Evolutionary conservation across 192 early-diverging fungal species (phyloP).

Genomic region (Coemansia interrupta): DNA sequence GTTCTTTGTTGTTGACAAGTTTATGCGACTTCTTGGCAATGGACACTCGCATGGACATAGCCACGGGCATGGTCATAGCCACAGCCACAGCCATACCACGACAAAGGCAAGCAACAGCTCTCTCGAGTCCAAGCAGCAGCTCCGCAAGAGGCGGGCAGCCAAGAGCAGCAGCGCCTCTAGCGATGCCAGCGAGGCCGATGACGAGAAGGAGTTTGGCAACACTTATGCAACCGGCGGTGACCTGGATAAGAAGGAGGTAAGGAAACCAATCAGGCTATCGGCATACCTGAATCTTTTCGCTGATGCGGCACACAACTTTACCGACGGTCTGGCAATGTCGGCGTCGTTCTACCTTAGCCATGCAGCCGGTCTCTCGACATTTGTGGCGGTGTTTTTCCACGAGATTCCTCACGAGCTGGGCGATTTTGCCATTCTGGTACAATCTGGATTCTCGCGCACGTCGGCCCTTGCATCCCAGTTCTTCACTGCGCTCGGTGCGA

Average conservation of each 20-base stretch:
- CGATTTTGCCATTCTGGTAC: slow-evolving; percentile 83
- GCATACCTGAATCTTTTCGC: slow-evolving; percentile 83
- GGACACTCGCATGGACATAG: slow-evolving; percentile 59
- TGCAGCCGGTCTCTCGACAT: slow-evolving; percentile 77
- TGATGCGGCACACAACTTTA: slow-evolving; percentile 80
- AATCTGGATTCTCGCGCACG: slow-evolving; percentile 71
- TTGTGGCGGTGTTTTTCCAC: slow-evolving; percentile 83
- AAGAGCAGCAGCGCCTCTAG: slow-evolving; percentile 17
- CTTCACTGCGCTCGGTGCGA: slow-evolving; percentile 76
- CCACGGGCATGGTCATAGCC: slow-evolving; percentile 56
- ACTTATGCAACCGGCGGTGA: slow-evolving; percentile 4
- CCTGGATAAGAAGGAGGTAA: slow-evolving; percentile 19
- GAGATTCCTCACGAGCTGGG: slow-evolving; percentile 88
- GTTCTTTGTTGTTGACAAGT: slow-evolving; percentile 80
- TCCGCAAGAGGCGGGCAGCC: slow-evolving; percentile 24
- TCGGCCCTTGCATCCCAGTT: slow-evolving; percentile 76
- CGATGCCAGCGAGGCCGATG: slow-evolving; percentile 41
- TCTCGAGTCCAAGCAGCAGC: slow-evolving; percentile 30
- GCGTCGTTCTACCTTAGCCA: slow-evolving; percentile 81
- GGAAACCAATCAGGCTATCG: slow-evolving; percentile 58
- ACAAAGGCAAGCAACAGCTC: slow-evolving; percentile 10
- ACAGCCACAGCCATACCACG: slow-evolving; percentile 44
- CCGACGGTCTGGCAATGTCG: slow-evolving; percentile 80
- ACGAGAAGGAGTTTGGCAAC: slow-evolving; percentile 40
- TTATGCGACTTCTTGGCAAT: slow-evolving; percentile 72